Conservation (phyloP, 202 grass and related monocot species). For the Schoenoplectus triqueter region DNA sequence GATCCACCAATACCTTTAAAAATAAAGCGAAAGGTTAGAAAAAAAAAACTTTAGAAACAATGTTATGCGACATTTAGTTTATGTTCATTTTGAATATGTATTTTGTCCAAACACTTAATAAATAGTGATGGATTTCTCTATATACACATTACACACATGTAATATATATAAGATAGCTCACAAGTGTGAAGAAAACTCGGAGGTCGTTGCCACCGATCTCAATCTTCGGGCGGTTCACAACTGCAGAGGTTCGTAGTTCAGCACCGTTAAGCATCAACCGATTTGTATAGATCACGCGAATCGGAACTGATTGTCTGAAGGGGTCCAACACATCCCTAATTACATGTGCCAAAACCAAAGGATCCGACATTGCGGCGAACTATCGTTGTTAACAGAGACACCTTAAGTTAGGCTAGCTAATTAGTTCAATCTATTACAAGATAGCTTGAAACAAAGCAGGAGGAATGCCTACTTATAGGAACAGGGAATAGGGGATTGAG, state of each 20-base stretch:
- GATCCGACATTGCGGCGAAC: constrained; percentile 37
- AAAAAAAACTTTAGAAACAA: not conserved
- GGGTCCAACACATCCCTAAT: constrained; percentile 66
- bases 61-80: not conserved
- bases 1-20: constrained; percentile 66
- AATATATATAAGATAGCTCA: constrained; percentile 24
- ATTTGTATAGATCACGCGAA: constrained; percentile 52
- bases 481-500: not conserved
- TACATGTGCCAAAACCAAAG: constrained; percentile 52
- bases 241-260: constrained; percentile 48
- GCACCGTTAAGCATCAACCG: constrained; percentile 46
- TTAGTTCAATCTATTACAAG: constrained; percentile 4
- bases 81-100: not conserved
- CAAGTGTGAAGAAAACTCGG: constrained; percentile 61
- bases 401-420: constrained; percentile 7
- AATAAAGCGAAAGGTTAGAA: not conserved
- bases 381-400: too few relatives aligned
- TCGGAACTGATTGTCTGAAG: constrained; percentile 36
- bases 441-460: not conserved
- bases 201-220: constrained; percentile 63
- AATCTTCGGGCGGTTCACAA: constrained; percentile 49
- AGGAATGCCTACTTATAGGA: not conserved
- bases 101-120: too few relatives aligned
- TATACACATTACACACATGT: not conserved
- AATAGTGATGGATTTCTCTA: too few relatives aligned